These are phyloP conservation scores for Trichosporon ovoides DNA, from an alignment of 1,284 basidiomycete genomes.

Conservation along the genomic window DNA sequence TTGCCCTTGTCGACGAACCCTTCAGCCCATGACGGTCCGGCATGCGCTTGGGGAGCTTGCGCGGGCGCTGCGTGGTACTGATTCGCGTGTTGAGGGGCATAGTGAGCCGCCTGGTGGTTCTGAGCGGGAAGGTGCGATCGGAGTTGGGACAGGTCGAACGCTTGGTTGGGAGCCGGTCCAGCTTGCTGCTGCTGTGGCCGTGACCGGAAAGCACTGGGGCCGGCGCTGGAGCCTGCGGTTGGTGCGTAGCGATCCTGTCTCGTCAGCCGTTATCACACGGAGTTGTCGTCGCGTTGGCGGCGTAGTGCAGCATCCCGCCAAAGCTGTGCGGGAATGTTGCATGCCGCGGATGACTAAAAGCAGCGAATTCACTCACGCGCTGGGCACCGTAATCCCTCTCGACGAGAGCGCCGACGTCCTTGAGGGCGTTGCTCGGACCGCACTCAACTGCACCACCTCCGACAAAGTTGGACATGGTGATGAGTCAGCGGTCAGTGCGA, in stretches of 20 bases:
- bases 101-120: not conserved
- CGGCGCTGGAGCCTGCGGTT: constrained; percentile 12
- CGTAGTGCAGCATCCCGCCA: not conserved
- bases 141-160: constrained; percentile 42
- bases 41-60: not conserved
- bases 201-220: constrained; percentile 17
- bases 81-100: constrained; percentile 4
- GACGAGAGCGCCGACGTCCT: constrained; percentile 34
- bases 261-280: not conserved
- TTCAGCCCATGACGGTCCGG: constrained; percentile 22
- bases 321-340: not conserved
- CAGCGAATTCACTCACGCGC: constrained; percentile 29
- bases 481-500: not conserved
- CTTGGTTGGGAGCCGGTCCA: not conserved
- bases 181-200: constrained; percentile 8
- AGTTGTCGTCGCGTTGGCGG: too few species aligned
- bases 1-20: constrained; percentile 22
- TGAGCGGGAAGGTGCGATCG: constrained; percentile 32
- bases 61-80: not conserved
- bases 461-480: constrained; percentile 36
- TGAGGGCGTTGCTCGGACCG: constrained; percentile 37
- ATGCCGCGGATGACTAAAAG: not conserved
- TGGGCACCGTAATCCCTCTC: constrained; percentile 38
- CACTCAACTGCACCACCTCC: constrained; percentile 36
- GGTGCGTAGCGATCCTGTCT: constrained; percentile 15